These are phyloP conservation scores for Atkinsonella texensis DNA, from an alignment of 2,329 filamentous ascomycete species.

Conservation along the genomic window DNA sequence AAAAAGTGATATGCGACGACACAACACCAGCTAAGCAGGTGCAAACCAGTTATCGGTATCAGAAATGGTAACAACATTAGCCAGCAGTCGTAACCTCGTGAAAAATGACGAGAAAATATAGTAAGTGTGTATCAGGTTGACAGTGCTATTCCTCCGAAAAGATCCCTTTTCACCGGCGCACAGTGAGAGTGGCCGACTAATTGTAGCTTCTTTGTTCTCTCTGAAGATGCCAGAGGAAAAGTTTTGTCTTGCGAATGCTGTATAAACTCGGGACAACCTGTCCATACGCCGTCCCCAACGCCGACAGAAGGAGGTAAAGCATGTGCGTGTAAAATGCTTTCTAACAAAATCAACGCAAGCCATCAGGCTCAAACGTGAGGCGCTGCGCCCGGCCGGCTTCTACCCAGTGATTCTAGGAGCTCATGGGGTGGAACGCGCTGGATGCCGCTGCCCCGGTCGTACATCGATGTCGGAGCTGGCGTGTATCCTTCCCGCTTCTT, in stretches of 20 bases:
- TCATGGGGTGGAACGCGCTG: slow-evolving; percentile 49
- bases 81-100: slow-evolving; percentile 22
- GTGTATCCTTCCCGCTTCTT: slow-evolving; percentile 70
- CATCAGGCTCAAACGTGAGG: slow-evolving; percentile 34
- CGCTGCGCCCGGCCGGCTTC: slow-evolving; percentile 30
- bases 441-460: slow-evolving; percentile 46
- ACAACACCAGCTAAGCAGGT: slow-evolving; percentile 1
- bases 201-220: not conserved
- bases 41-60: not conserved
- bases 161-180: not conserved
- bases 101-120: slow-evolving; percentile 13
- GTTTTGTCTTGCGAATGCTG: not conserved
- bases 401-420: slow-evolving; percentile 41
- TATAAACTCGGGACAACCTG: slow-evolving; percentile 6
- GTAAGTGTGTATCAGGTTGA: slow-evolving; percentile 9
- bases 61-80: slow-evolving; percentile 21
- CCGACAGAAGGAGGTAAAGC: slow-evolving; percentile 15
- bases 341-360: slow-evolving; percentile 15
- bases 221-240: not conserved
- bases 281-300: slow-evolving; percentile 22
- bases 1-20: slow-evolving; percentile 6
- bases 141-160: slow-evolving; percentile 1
- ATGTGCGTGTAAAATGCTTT: slow-evolving; percentile 12
- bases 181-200: not conserved
- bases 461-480: slow-evolving; percentile 59